These are phyloP conservation scores for Talaromyces sp. DNA, from an alignment of 2,329 filamentous ascomycete genomes.

Conservation along the genomic window DNA sequence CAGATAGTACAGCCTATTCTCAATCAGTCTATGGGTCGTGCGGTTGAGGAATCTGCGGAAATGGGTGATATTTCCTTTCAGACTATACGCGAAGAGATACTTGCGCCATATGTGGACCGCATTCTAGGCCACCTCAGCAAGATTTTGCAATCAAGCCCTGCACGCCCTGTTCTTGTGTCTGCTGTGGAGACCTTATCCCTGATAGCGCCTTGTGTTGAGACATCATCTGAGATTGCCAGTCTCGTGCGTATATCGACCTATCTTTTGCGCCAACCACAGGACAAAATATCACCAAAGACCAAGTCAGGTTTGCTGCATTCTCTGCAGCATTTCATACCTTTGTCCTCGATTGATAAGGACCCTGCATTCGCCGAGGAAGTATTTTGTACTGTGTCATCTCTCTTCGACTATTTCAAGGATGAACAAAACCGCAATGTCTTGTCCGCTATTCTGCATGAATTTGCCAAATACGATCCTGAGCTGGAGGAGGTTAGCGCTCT, in stretches of 20 bases:
- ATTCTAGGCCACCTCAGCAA: conserved; percentile 58
- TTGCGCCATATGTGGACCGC: conserved; percentile 61
- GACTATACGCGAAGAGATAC: conserved; percentile 37
- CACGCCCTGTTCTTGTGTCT: conserved; percentile 73
- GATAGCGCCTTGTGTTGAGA: conserved; percentile 67
- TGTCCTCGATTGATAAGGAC: conserved; percentile 59
- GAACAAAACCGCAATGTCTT: conserved; percentile 71
- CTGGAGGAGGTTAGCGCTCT: conserved; percentile 65
- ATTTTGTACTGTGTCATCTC: conserved; percentile 70
- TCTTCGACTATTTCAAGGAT: conserved; percentile 91
- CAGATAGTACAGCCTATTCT: conserved; percentile 70
- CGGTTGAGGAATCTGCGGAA: conserved; percentile 52
- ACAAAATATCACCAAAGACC: conserved; percentile 75
- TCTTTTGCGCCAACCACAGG: conserved; percentile 79
- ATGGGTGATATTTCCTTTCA: conserved; percentile 41
- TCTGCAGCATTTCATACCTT: conserved; percentile 73
- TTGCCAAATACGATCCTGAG: conserved; percentile 63
- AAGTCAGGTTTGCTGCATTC: conserved; percentile 80
- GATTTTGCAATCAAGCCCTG: conserved; percentile 58
- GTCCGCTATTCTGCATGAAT: conserved; percentile 68
- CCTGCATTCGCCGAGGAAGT: conserved; percentile 61
- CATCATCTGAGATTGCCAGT: conserved; percentile 64
- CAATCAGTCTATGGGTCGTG: conserved; percentile 55
- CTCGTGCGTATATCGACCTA: conserved; percentile 78
- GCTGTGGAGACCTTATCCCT: conserved; percentile 78